phyloP scores from a whole-genome alignment of 163 green algal genomes.

The Coccomyxa subellipsoidea region DNA sequence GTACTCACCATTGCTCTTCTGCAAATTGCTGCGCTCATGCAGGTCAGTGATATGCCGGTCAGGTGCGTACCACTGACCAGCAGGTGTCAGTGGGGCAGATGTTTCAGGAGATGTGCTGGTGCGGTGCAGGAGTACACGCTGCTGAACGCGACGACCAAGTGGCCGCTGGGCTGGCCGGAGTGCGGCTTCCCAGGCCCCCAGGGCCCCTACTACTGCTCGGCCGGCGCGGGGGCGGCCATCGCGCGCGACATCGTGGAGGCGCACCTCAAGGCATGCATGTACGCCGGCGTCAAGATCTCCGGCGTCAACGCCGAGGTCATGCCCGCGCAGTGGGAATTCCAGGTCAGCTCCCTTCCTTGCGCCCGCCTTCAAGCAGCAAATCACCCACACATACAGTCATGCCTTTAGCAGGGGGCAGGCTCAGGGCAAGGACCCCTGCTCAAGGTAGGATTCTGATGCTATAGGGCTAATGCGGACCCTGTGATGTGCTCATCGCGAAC shows the following conservation, averaged over 20 bases:
- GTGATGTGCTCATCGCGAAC: no score
- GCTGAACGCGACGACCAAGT: slow-evolving; percentile 90
- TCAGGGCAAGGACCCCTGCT: no score
- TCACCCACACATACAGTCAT: not conserved
- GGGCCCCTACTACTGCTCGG: slow-evolving; percentile 93
- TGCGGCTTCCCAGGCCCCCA: slow-evolving; percentile 91
- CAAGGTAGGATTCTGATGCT: not conserved
- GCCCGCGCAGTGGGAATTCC: slow-evolving; percentile 98
- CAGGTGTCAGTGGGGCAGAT: not conserved
- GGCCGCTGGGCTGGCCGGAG: slow-evolving; percentile 93
- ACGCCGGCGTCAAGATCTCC: slow-evolving; percentile 88
- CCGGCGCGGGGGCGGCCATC: slow-evolving; percentile 81
- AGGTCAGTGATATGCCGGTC: no score
- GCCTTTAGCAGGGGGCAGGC: no score
- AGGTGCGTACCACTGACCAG: no score
- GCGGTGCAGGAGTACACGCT: slow-evolving; percentile 93
- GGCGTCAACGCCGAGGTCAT: slow-evolving; percentile 78
- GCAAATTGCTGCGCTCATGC: not conserved
- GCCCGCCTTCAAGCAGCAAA: not conserved
- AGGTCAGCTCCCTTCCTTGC: slow-evolving; percentile 51
- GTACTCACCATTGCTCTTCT: no score
- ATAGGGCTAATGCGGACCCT: no score
- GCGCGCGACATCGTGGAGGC: slow-evolving; percentile 93
- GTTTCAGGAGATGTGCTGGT: not conserved
- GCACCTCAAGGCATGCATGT: slow-evolving; percentile 95